Evolutionary conservation across 140 eudicot species (phyloP).

Genomic region (Erigeron philadelphicus): DNA sequence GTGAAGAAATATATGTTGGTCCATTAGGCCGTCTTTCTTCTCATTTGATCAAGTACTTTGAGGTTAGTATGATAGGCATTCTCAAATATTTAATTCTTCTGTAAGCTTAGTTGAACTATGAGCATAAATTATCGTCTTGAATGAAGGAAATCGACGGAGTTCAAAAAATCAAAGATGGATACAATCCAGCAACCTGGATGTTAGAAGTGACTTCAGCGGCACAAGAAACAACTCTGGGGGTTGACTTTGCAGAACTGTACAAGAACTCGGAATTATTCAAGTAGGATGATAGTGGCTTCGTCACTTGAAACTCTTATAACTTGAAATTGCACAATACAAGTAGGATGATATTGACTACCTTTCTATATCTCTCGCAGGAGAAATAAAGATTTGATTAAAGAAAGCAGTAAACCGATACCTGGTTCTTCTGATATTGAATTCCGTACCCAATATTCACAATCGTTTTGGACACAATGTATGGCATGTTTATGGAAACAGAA

Average conservation of each 20-base stretch:
- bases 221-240: constrained; percentile 55
- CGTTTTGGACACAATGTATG: constrained; percentile 65
- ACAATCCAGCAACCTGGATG: constrained; percentile 98
- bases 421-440: constrained; percentile 68
- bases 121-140: not conserved
- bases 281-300: constrained; percentile 30
- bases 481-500: constrained; percentile 94
- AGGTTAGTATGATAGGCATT: constrained; percentile 38
- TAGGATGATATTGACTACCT: too few species aligned
- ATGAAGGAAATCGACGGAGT: constrained; percentile 52
- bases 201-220: constrained; percentile 64
- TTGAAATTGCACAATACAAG: not conserved
- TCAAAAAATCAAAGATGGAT: constrained; percentile 65
- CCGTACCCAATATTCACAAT: constrained; percentile 57
- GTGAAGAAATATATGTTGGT: constrained; percentile 68
- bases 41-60: constrained; percentile 56
- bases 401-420: constrained; percentile 57
- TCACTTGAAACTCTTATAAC: not conserved
- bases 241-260: constrained; percentile 57
- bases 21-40: constrained; percentile 57
- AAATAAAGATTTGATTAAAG: constrained; percentile 65
- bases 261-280: constrained; percentile 69
- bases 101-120: not conserved
- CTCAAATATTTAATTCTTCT: not conserved
- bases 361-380: constrained; percentile 40